These are phyloP conservation scores for Plectosphaerella plurivora DNA, from an alignment of 2,329 filamentous ascomycete genomes.

Conservation along the genomic window DNA sequence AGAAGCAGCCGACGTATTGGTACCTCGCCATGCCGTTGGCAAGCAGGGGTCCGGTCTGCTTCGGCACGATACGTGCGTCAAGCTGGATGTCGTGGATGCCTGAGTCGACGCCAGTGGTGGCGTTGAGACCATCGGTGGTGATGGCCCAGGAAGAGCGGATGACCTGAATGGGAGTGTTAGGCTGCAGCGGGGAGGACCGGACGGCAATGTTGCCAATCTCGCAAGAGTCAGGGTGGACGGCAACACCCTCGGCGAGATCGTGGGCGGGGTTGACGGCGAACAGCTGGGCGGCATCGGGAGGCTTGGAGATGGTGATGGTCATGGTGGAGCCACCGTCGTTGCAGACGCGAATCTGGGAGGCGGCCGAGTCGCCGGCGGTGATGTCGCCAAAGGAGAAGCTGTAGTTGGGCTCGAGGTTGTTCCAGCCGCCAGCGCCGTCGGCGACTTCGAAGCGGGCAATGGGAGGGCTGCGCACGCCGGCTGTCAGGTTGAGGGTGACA, in stretches of 20 bases:
- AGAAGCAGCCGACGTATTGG: constrained; percentile 33
- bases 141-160: constrained; percentile 30
- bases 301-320: constrained; percentile 31
- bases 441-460: constrained; percentile 28
- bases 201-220: constrained; percentile 24
- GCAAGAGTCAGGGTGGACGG: constrained; percentile 23
- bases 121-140: constrained; percentile 32
- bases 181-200: constrained; percentile 21
- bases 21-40: constrained; percentile 21
- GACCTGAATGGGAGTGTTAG: constrained; percentile 21
- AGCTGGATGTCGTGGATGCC: constrained; percentile 29
- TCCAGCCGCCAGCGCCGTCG: constrained; percentile 25
- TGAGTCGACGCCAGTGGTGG: constrained; percentile 18
- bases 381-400: constrained; percentile 26
- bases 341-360: constrained; percentile 26
- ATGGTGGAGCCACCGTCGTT: constrained; percentile 30
- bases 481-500: constrained; percentile 24
- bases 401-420: constrained; percentile 7
- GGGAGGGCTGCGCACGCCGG: constrained; percentile 25
- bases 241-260: constrained; percentile 27
- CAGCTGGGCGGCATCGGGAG: constrained; percentile 24
- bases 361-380: constrained; percentile 19
- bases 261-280: constrained; percentile 23
- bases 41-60: constrained; percentile 29
- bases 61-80: constrained; percentile 23